These are phyloP conservation scores for Pseudogymnoascus sp. DNA, from an alignment of 2,329 filamentous ascomycete genomes.

Conservation along the genomic window DNA sequence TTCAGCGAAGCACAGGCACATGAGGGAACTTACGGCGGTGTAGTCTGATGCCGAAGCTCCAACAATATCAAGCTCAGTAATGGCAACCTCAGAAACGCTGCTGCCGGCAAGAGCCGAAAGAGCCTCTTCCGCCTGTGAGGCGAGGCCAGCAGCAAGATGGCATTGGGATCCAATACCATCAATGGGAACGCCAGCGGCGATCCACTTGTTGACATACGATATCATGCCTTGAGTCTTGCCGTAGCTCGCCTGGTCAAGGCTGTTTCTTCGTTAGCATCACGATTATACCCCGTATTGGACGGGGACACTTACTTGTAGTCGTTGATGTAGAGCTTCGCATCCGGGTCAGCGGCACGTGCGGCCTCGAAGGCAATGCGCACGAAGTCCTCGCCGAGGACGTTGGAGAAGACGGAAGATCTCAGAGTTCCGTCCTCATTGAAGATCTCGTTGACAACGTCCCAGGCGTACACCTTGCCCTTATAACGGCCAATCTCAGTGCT, in stretches of 20 bases:
- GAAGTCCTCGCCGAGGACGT: slow-evolving; percentile 62
- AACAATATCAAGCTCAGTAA: slow-evolving; percentile 62
- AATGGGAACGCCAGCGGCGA: slow-evolving; percentile 53
- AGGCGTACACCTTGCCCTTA: slow-evolving; percentile 55
- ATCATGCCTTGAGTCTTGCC: slow-evolving; percentile 51
- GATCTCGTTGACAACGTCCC: slow-evolving; percentile 60
- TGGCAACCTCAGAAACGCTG: slow-evolving; percentile 43
- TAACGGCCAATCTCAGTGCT: slow-evolving; percentile 48
- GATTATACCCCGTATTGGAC: slow-evolving; percentile 40
- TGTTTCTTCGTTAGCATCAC: not conserved
- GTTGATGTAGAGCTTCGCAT: slow-evolving; percentile 67
- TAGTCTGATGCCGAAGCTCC: slow-evolving; percentile 34
- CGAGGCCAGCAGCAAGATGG: slow-evolving; percentile 47
- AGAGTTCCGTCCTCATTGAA: slow-evolving; percentile 41
- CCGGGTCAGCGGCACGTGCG: slow-evolving; percentile 57
- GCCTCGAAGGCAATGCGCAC: slow-evolving; percentile 62
- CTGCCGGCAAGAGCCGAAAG: slow-evolving; percentile 32
- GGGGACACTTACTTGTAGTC: slow-evolving; percentile 46
- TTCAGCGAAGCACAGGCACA: not conserved
- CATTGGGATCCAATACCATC: slow-evolving; percentile 53
- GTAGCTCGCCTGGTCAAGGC: slow-evolving; percentile 34
- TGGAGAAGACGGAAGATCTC: slow-evolving; percentile 55
- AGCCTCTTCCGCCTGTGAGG: slow-evolving; percentile 37
- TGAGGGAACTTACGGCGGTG: slow-evolving; percentile 15
- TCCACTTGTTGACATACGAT: slow-evolving; percentile 54